Base-by-base conservation (phyloP, 2,329 filamentous ascomycete genomes). In the Aspergillus clavatus region DNA sequence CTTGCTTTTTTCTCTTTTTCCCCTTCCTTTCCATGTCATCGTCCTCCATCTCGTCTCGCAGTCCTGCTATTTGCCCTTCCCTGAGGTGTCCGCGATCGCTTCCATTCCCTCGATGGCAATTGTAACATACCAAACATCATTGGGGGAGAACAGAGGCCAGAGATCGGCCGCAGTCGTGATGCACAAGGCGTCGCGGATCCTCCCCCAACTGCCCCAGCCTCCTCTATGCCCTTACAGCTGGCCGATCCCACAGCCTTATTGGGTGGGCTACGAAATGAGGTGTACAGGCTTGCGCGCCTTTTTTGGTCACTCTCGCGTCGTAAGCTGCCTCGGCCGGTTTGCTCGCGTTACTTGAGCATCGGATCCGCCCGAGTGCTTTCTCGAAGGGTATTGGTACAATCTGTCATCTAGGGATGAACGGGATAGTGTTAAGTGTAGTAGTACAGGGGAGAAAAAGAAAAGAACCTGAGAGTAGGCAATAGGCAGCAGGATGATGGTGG, bases 221-320 rank as follows among this genome's bases (percentile, higher is more conserved):
- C 31, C 5, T 16, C 31, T 18, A 21, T 35, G 31, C 31, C 31
- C 31, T 35, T 35, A 19, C 29, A 16, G 31, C 31, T 35, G 31
- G 11, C 14, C 3, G 16, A 35, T 8, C 31, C 19, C 31, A 35
- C 18, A 26, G n/a, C 16, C 33, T 38, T 38, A 38, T 19, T 38
- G 44, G 12, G n/a, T 5, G 36, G 47, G 33, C 36, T 33, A 47
- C 46, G 29, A 42, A 36, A 41, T n/a, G 21, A 29, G 39, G 44
- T 27, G 41, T 44, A 43, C 23, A 10, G 31, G 11, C 7, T 12
- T 35, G 31, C 31, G 16, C 31, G 23, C 23, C 5, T 8, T 8
- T 24, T 24, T 11, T 33, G 2, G 16, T 18, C 18, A 5, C 19
- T 35, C 18, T 2, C 31, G 16, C 31, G 4, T 21, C 31, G 18